Evolutionary conservation across 306 rosid genomes (phyloP), one percentile per base, ranked within the genome.

Genomic region (Cucurbita argyrosperma): DNA sequence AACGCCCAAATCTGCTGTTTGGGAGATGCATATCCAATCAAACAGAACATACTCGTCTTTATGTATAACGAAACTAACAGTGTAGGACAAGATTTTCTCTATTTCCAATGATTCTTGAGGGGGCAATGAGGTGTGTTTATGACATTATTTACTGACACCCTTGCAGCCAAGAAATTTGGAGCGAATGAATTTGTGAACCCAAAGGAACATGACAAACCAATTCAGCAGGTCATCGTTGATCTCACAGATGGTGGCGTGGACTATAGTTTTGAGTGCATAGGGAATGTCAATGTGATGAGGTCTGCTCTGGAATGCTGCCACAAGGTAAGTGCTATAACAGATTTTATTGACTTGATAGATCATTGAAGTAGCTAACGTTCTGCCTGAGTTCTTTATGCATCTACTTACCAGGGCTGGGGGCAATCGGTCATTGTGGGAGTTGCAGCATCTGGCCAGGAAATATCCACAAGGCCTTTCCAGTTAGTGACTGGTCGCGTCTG

Each of bases 281-380:
- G 97, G 76, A 94, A 94, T 85, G 97, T 94, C 76, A 82, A 88
- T 0, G 84, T 94, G 75, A 94, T 94, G 96, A 91, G 98, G 76
- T 76, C 98, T 52, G 98, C 98, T 79, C 72, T 94, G 82, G 97
- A 94, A 76, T 94, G 97, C 84, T 94, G 97, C 87, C 98, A 94
- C 77, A 90, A 94, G 90, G 98, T 78, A 47, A 77, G 84, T 80
- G 73, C 64, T 43, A 49, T 14, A 7, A 46, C 73, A 11, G 9
- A 70, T 16, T 35, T 47, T 5, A 37, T 30, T 50, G 59, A 8
- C 45, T 70, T 49, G 4, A 30, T 50, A 14, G 16, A 68, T 70
- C 46, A 70, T 26, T 8, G 57, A 70, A 70, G 58, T 30, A 30
- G 74, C 74, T 35, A 30, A 3, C 35, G 0, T 30, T 30, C 14